These are phyloP conservation scores for Casuarina glauca DNA, from an alignment of 306 rosid genomes.

Conservation along the genomic window DNA sequence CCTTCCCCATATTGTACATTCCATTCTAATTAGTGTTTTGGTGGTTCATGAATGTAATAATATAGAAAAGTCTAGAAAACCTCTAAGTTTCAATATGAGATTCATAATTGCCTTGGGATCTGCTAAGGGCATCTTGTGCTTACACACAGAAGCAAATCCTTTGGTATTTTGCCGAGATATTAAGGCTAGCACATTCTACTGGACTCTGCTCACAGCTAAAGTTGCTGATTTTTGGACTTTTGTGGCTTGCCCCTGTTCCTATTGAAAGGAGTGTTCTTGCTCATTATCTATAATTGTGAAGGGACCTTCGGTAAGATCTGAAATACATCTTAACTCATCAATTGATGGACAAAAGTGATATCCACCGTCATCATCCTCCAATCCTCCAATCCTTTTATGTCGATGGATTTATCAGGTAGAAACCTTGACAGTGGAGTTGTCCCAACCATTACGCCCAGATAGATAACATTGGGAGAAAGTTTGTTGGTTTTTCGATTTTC, in stretches of 20 bases:
- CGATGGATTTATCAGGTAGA: conserved; percentile 80
- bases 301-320: conserved; percentile 82
- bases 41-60: conserved; percentile 23
- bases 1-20: not conserved
- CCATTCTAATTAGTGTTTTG: not conserved
- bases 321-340: conserved; percentile 1
- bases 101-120: conserved; percentile 75
- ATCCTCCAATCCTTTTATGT: conserved; percentile 48
- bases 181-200: conserved; percentile 88
- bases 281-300: conserved; percentile 82
- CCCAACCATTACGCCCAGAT: conserved; percentile 85
- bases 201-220: conserved; percentile 65
- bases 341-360: conserved; percentile 4
- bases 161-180: conserved; percentile 94
- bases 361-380: conserved; percentile 60
- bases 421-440: conserved; percentile 78
- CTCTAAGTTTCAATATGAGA: conserved; percentile 68
- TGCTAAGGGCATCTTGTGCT: conserved; percentile 85
- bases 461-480: conserved; percentile 20
- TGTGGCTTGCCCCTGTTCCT: conserved; percentile 78
- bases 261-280: conserved; percentile 58
- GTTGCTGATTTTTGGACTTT: conserved; percentile 98
- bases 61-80: conserved; percentile 54
- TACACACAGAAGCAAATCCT: conserved; percentile 96
- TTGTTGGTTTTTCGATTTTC: not conserved